Evolutionary conservation across 2,329 filamentous ascomycete species (phyloP).

Genomic region (Stagonosporopsis rhizophila): DNA sequence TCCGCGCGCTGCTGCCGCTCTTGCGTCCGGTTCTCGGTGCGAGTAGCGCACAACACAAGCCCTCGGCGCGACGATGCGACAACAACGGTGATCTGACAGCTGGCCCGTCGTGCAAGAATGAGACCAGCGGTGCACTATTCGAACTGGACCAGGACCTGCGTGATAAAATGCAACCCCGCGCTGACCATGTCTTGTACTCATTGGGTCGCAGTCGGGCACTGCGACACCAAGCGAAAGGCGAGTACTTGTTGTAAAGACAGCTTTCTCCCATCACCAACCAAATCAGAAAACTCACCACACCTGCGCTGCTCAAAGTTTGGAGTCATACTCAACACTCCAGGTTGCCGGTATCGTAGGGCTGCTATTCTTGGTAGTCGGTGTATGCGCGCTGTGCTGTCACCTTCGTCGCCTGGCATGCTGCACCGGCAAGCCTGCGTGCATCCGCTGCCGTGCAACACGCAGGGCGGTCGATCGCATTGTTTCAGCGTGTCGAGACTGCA

Average conservation of each 20-base stretch:
- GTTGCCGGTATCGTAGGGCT: constrained; percentile 6
- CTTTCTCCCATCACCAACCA: constrained; percentile 12
- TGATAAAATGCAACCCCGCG: constrained; percentile 7
- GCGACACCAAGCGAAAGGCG: neutral
- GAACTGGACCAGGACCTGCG: constrained; percentile 1
- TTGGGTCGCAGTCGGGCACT: constrained; percentile 11
- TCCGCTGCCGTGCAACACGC: constrained; percentile 17
- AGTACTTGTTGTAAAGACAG: constrained; percentile 1
- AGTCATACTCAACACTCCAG: constrained; percentile 16
- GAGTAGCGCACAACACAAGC: constrained; percentile 9
- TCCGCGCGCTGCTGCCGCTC: constrained; percentile 2
- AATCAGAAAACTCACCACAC: constrained; percentile 2
- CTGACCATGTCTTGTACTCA: constrained; percentile 5
- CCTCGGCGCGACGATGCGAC: constrained; percentile 7
- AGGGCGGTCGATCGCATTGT: constrained; percentile 15
- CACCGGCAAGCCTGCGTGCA: constrained; percentile 11
- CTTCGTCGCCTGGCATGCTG: constrained; percentile 6
- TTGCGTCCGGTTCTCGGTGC: constrained; percentile 15
- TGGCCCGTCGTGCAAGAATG: constrained; percentile 14
- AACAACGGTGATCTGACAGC: constrained; percentile 16
- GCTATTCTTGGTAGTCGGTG: constrained; percentile 12
- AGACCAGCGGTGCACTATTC: neutral
- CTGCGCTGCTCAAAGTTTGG: neutral
- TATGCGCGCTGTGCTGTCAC: constrained; percentile 16
- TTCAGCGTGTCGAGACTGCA: constrained; percentile 8